These are phyloP conservation scores for Penicillium italicum DNA, from an alignment of 2,329 filamentous ascomycete genomes.

Conservation along the genomic window DNA sequence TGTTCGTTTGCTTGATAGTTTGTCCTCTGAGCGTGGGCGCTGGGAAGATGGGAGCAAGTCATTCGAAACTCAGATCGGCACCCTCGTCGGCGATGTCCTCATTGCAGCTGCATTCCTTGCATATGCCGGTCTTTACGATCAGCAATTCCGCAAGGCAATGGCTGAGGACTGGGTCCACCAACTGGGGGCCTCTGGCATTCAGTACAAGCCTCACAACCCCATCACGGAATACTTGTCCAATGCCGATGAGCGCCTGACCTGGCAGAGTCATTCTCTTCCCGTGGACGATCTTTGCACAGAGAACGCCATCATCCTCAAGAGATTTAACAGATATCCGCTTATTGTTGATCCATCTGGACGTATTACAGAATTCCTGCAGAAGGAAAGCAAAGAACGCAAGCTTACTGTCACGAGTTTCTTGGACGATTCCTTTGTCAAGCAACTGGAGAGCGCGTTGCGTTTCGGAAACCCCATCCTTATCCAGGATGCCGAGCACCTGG, in stretches of 20 bases:
- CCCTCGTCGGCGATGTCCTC: conserved; percentile 90
- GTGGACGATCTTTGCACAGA: conserved; percentile 98
- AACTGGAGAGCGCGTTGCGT: conserved; percentile 90
- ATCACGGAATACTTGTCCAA: conserved; percentile 95
- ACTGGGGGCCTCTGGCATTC: conserved; percentile 85
- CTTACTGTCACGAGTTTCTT: conserved; percentile 97
- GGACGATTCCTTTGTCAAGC: conserved; percentile 96
- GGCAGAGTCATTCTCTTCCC: conserved; percentile 90
- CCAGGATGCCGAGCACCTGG: conserved; percentile 94
- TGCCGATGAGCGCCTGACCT: conserved; percentile 87
- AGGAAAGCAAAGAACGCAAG: conserved; percentile 87
- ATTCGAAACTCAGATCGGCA: conserved; percentile 96
- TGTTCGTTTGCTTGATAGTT: conserved; percentile 85
- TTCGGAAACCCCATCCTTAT: conserved; percentile 99
- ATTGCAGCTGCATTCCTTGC: conserved; percentile 96
- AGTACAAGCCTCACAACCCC: conserved; percentile 89
- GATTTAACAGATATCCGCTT: conserved; percentile 96
- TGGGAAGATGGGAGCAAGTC: conserved; percentile 98
- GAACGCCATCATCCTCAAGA: conserved; percentile 94
- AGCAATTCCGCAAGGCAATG: conserved; percentile 97
- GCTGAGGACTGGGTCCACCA: conserved; percentile 96
- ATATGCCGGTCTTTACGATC: conserved; percentile 94
- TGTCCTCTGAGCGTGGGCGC: conserved; percentile 86
- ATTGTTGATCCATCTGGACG: conserved; percentile 97
- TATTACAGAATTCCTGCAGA: conserved; percentile 90